Evolutionary conservation across 2,329 filamentous ascomycete genomes (phyloP), one percentile per base, ranked within the genome.

Genomic region (Arthrobotrys conoides): DNA sequence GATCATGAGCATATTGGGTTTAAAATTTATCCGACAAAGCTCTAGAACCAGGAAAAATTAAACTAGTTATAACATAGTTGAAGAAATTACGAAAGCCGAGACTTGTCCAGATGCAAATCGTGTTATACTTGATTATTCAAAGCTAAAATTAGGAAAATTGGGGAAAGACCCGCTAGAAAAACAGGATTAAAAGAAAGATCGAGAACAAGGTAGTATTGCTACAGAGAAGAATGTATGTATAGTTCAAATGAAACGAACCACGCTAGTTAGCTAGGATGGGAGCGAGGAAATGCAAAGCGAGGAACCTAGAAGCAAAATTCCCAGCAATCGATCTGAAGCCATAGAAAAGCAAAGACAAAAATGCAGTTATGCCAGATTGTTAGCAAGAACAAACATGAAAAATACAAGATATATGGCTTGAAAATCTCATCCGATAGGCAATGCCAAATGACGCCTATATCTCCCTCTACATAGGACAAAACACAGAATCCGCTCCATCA

Each of bases 191-290:
- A 55, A 33, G 24, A 67, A n/a, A 27, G 9, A 33, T 18, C 8
- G 33, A 36, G 16, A 41, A 41, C 38, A 41, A 18, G 30, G 41
- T 65, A 61, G 57, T 61, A 65, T 65, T 65, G 61, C 61, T 65
- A 65, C 61, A 65, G 8, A 65, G 22, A 65, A 49, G 9, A 36
- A 49, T 65, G 20, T 64, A 65, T 65, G 24, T 48, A 48, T 46
- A 48, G 6, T 10, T 30, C 14, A 20, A 65, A 8, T 8, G 22
- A 41, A 49, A 30, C 3, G 6, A 36, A 49, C 12, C 5, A n/a
- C 48, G 46, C 22, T 30, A 41, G 38, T 41, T n/a, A 51, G 16
- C n/a, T 36, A 14, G 20, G 24, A 41, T 12, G 20, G 44, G 3
- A 57, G 20, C 8, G 36, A n/a, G 16, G 3, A 53, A 36, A 38